These are phyloP conservation scores for Mortierella sp. DNA, from an alignment of 371 early-diverging fungal genomes.

Conservation along the genomic window DNA sequence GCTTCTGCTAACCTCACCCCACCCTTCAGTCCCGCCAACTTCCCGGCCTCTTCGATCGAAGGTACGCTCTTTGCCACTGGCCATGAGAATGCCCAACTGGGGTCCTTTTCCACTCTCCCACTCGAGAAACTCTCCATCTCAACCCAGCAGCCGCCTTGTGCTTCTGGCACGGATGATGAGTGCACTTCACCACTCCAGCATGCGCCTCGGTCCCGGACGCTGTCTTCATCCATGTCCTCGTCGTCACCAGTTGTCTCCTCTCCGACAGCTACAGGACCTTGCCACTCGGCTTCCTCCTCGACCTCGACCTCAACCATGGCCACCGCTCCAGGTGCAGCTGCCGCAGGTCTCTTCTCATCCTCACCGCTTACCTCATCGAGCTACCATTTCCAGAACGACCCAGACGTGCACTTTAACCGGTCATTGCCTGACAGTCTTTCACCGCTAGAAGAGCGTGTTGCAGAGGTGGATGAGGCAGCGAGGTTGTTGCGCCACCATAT, in stretches of 20 bases:
- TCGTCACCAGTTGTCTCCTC: conserved; percentile 35
- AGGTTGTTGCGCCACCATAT: conserved; percentile 54
- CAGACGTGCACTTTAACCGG: conserved; percentile 49
- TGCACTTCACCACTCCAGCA: conserved; percentile 5
- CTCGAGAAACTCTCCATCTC: conserved; percentile 44
- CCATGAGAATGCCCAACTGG: background rate
- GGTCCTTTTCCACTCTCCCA: conserved; percentile 2
- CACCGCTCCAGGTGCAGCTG: background rate
- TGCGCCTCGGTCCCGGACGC: conserved; percentile 18
- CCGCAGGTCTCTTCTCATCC: conserved; percentile 12
- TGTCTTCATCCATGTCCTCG: conserved; percentile 31
- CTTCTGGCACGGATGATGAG: conserved; percentile 12
- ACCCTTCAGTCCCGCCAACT: conserved; percentile 30
- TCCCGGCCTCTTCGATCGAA: conserved; percentile 23
- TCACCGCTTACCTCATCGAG: conserved; percentile 32
- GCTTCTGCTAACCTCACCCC: conserved; percentile 30
- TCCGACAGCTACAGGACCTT: conserved; percentile 15
- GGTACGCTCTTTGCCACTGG: conserved; percentile 21
- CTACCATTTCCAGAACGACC: conserved; percentile 50
- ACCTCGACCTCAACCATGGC: conserved; percentile 12
- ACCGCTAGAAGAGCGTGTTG: conserved; percentile 46
- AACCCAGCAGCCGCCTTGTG: conserved; percentile 23
- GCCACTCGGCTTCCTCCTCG: conserved; percentile 40
- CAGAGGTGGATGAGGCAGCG: conserved; percentile 48
- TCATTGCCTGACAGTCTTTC: conserved; percentile 44